Evolutionary conservation across 306 rosid species (phyloP).

Genomic region (Cucurbita argyrosperma): DNA sequence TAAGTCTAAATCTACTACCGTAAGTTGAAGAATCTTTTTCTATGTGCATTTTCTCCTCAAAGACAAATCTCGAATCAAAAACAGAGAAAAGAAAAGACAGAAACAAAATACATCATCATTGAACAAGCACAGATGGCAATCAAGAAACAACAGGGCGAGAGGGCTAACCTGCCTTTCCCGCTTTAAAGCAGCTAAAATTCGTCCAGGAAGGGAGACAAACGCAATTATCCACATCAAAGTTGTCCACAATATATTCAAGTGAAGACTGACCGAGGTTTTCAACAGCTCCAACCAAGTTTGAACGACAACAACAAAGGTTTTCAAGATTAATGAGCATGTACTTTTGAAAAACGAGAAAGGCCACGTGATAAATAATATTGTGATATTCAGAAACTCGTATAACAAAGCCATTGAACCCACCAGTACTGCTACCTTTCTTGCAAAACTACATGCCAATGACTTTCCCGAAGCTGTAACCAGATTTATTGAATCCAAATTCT

Average conservation of each 20-base stretch:
- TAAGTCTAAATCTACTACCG: not conserved
- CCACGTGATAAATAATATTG: constrained; percentile 26
- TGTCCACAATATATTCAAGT: constrained; percentile 31
- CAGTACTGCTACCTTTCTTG: constrained; percentile 6
- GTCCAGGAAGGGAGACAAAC: constrained; percentile 43
- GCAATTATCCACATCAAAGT: constrained; percentile 33
- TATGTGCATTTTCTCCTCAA: not conserved
- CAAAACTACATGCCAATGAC: constrained; percentile 17
- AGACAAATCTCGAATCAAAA: not conserved
- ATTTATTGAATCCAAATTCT: not conserved
- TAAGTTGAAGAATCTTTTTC: not conserved
- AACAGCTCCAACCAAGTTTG: constrained; percentile 46
- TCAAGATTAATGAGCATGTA: constrained; percentile 34
- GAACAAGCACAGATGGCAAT: not conserved
- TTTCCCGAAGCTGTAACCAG: not conserved
- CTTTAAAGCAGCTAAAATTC: constrained; percentile 34
- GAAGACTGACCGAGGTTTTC: constrained; percentile 22
- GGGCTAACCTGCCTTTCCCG: constrained; percentile 50
- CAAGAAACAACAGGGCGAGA: not conserved
- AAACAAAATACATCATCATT: not conserved
- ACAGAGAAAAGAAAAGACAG: not conserved
- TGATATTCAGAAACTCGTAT: constrained; percentile 21
- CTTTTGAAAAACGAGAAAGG: constrained; percentile 30
- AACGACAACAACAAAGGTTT: constrained; percentile 22
- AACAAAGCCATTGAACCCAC: constrained; percentile 33